Evolutionary conservation across 2,329 filamentous ascomycete genomes (phyloP).

Genomic region (Fusarium redolens): DNA sequence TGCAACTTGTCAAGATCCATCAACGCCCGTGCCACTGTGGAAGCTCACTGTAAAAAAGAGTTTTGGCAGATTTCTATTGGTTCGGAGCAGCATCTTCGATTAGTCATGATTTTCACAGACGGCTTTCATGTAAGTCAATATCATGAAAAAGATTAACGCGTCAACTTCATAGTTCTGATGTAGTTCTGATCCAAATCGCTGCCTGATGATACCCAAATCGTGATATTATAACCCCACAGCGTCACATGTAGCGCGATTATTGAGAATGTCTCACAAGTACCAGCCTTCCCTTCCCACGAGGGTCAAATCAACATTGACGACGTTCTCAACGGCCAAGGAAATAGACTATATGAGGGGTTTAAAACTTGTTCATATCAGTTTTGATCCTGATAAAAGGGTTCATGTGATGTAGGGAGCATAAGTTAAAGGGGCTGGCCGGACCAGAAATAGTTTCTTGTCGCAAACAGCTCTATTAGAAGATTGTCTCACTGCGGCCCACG

Average conservation of each 20-base stretch:
- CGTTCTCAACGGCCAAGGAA: constrained; percentile 6
- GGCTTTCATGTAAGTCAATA: constrained; percentile 21
- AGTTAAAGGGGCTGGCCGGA: constrained; percentile 31
- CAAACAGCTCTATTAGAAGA: constrained; percentile 15
- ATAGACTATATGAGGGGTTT: constrained; percentile 11
- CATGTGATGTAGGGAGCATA: constrained; percentile 30
- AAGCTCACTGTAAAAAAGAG: constrained; percentile 14
- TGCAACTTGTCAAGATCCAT: constrained; percentile 44
- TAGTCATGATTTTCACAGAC: constrained; percentile 28
- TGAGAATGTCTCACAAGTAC: constrained; percentile 29
- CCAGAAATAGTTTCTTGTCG: constrained; percentile 22
- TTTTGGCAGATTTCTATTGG: constrained; percentile 43
- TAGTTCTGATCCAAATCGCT: neutral
- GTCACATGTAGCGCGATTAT: constrained; percentile 7
- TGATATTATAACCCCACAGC: neutral
- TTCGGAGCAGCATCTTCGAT: neutral
- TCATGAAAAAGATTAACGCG: neutral
- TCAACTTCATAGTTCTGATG: neutral
- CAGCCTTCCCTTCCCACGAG: constrained; percentile 21
- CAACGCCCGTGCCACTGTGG: constrained; percentile 7
- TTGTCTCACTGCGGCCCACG: constrained; percentile 35
- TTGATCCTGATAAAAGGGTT: neutral
- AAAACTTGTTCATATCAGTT: constrained; percentile 10
- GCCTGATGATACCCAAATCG: neutral
- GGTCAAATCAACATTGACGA: constrained; percentile 9